Conservation (phyloP, 352 stramenopile species). For the Globisporangium alternatum region DNA sequence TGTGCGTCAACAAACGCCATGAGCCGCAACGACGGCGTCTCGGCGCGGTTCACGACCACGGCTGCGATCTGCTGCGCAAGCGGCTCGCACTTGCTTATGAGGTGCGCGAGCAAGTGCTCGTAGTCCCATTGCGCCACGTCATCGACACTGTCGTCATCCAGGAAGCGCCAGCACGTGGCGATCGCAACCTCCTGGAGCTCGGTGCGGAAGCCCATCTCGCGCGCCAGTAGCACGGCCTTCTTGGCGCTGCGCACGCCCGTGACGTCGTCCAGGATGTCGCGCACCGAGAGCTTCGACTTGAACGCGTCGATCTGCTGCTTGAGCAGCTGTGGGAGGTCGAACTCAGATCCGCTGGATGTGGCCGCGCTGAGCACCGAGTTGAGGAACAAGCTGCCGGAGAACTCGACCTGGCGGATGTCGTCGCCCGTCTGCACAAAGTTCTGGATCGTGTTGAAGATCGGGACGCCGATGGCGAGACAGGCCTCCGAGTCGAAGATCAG, state of each 20-base stretch:
- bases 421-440: constrained; percentile 93
- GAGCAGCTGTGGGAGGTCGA: constrained; percentile 67
- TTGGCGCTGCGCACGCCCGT: constrained; percentile 87
- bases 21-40: constrained; percentile 42
- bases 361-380: constrained; percentile 76
- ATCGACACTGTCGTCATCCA: constrained; percentile 18
- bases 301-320: constrained; percentile 57
- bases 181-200: constrained; percentile 73
- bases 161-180: constrained; percentile 37
- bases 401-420: constrained; percentile 86
- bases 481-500: constrained; percentile 87
- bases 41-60: constrained; percentile 19
- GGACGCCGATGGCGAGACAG: constrained; percentile 82
- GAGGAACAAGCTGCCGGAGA: constrained; percentile 87
- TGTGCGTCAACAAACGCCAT: constrained; percentile 52
- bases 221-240: constrained; percentile 91
- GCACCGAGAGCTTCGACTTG: constrained; percentile 47
- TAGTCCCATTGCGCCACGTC: constrained; percentile 48
- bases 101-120: constrained; percentile 52
- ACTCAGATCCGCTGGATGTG: constrained; percentile 19
- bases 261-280: constrained; percentile 91
- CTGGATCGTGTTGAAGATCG: constrained; percentile 91
- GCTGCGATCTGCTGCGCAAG: constrained; percentile 43
- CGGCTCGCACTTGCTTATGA: constrained; percentile 35
- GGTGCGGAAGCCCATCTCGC: constrained; percentile 88